Base-by-base conservation (phyloP, 495 filamentous ascomycete genomes). In the Terfezia boudieri region DNA sequence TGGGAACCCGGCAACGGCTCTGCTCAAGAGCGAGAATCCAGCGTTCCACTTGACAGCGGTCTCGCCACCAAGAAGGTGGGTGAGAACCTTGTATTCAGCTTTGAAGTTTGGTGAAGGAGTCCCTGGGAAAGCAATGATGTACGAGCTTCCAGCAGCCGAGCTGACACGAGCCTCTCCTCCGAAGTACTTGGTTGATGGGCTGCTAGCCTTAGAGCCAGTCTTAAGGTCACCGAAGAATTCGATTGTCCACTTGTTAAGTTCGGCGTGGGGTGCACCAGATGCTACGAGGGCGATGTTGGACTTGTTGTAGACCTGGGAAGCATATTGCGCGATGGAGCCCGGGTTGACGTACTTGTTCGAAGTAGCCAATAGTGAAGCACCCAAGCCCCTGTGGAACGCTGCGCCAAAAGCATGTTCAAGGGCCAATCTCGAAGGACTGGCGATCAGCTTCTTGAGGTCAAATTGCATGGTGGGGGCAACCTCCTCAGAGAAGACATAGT, bases 331-430 rank as follows among this genome's bases (percentile, higher is more conserved):
- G 53, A 98, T 74, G 51, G 51, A 36, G n/a, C 82, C 73, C 61
- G 77, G 77, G 65, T 78, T 76, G 51, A 94, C 68, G 71, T 94
- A 94, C 64, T 82, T 82, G 57, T 76, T 73, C 53, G 80, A 72
- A 9, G 82, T 72, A 49, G 86, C 82, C 64, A 81, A 76, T 57
- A 86, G 69, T 53, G 80, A 74, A 49, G 74, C 71, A 58, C 90
- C 90, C 61, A 98, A 84, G 54, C 90, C 90, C 55, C 73, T 79
- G 76, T 99, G 90, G 77, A 96, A 99, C 58, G 90, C 90, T 59
- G 87, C 70, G 55, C 79, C 74, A 71, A 96, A 87, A 36, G 80
- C 90, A 56, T 83, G 81, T 70, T 93, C 83, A 60, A 89, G 64
- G 57, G 90, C 87, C 60, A 93, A 68, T 55, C 75, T 76, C 60